Percentiles rank a stretch among this genome's conserved stretches.
phyloP scores from a whole-genome alignment of 208 protist species.

The Strigomonas galati region DNA sequence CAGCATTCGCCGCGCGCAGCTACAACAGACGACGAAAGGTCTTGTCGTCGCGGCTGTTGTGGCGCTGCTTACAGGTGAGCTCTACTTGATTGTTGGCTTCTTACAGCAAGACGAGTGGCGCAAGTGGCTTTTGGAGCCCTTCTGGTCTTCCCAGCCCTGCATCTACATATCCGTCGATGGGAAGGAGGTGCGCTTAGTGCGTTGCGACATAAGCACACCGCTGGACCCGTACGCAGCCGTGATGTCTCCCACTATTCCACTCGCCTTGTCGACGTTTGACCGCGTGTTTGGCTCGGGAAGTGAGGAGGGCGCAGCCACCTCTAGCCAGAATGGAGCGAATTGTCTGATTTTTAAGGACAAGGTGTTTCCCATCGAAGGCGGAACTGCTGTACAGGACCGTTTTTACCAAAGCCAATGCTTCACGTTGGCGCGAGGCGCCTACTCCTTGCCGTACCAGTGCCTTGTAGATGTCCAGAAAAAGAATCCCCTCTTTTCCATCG shows the following conservation, averaged over 20 bases:
- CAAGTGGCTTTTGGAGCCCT: conserved; percentile 27
- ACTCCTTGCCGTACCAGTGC: conserved; percentile 13
- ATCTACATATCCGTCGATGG: conserved; percentile 26
- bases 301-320: neutral
- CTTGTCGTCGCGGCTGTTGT: conserved; percentile 38
- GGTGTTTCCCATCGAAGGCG: conserved; percentile 13
- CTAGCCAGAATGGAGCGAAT: neutral
- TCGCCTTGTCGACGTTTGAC: conserved; percentile 63
- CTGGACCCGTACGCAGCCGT: conserved; percentile 21
- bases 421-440: neutral
- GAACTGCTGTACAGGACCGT: conserved; percentile 16
- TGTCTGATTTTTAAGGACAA: conserved; percentile 3
- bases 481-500: conserved; percentile 8
- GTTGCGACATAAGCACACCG: conserved; percentile 33
- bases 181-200: conserved; percentile 31
- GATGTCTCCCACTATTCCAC: conserved; percentile 29
- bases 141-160: conserved; percentile 19
- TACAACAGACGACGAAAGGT: conserved; percentile 31
- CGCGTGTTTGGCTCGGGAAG: conserved; percentile 15
- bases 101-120: conserved; percentile 28
- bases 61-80: conserved; percentile 7
- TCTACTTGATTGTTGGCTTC: conserved; percentile 38
- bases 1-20: conserved; percentile 23
- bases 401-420: conserved; percentile 34
- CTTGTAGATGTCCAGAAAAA: neutral